phyloP scores from a whole-genome alignment of 2,329 filamentous ascomycete genomes.

The Fusarium liriodendri region DNA sequence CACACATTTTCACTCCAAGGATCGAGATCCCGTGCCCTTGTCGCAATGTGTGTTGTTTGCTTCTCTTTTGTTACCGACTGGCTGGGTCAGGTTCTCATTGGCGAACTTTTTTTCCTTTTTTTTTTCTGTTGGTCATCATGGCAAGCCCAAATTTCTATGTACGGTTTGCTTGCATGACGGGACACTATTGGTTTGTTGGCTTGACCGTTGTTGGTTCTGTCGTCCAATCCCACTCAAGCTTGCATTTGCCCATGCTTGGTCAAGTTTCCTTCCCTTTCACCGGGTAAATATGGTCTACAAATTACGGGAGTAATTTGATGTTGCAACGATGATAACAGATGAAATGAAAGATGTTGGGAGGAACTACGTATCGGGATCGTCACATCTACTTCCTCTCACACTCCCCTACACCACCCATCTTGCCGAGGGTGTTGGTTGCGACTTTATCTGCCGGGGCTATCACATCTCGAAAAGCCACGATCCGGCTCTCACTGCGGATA shows the following conservation, averaged over 20 bases:
- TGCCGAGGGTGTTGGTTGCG: conserved; percentile 2
- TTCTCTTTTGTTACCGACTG: conserved; percentile 23
- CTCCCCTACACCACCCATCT: not conserved
- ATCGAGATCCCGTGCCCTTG: conserved; percentile 17
- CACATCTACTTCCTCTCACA: not conserved
- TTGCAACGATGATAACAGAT: not conserved
- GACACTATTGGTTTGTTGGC: conserved; percentile 30
- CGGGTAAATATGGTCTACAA: not conserved
- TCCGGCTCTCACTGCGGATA: not conserved
- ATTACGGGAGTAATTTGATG: not conserved
- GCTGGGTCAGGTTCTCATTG: conserved; percentile 14
- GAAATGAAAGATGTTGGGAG: not conserved
- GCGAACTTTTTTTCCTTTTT: not conserved
- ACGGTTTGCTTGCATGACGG: conserved; percentile 10
- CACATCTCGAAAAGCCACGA: conserved; percentile 40
- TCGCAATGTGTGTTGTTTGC: not conserved
- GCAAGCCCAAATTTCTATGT: conserved; percentile 18
- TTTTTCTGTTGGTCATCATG: conserved; percentile 1
- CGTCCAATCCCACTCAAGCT: conserved; percentile 8
- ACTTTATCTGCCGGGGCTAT: conserved; percentile 14
- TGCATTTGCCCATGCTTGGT: not conserved
- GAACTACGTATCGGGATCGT: not conserved
- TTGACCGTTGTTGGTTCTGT: not conserved
- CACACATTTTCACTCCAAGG: not conserved
- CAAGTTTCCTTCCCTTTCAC: not conserved